Percentiles rank a stretch among this genome's conserved stretches.
phyloP scores from a whole-genome alignment of 441 rosid species.

The Adansonia grandidieri region DNA sequence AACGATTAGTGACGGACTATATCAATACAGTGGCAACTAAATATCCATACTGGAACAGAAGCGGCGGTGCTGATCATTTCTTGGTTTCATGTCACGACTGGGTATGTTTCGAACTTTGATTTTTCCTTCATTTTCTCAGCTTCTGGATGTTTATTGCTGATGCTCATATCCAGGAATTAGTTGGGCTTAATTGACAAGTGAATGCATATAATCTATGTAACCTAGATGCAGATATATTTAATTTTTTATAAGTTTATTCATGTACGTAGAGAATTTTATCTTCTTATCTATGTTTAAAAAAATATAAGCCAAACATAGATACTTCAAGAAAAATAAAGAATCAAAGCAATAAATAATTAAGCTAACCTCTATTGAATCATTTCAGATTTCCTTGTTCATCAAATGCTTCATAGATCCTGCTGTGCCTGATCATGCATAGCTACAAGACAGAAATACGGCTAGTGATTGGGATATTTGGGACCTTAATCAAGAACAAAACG shows the following conservation, averaged over 20 bases:
- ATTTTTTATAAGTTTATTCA: too few species aligned
- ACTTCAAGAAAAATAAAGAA: too few species aligned
- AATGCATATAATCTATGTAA: too few species aligned
- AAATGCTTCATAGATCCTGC: neutral
- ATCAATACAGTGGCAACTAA: constrained; percentile 43
- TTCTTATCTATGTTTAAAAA: too few species aligned
- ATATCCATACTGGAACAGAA: constrained; percentile 70
- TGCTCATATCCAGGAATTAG: neutral
- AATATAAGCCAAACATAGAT: too few species aligned
- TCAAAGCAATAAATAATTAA: too few species aligned
- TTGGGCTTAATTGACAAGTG: neutral
- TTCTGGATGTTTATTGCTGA: neutral
- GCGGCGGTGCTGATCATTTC: constrained; percentile 79
- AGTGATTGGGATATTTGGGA: neutral
- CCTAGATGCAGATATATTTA: too few species aligned
- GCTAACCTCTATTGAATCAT: neutral
- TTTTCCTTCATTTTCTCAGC: neutral
- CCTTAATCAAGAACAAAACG: neutral
- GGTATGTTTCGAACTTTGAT: constrained; percentile 41
- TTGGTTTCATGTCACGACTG: constrained; percentile 86
- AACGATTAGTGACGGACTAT: constrained; percentile 57
- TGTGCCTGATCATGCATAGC: neutral
- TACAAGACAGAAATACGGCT: neutral
- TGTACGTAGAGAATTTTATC: too few species aligned
- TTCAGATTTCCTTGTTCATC: neutral